phyloP scores from a whole-genome alignment of 495 filamentous ascomycete genomes.

The Annulohypoxylon nitens region DNA sequence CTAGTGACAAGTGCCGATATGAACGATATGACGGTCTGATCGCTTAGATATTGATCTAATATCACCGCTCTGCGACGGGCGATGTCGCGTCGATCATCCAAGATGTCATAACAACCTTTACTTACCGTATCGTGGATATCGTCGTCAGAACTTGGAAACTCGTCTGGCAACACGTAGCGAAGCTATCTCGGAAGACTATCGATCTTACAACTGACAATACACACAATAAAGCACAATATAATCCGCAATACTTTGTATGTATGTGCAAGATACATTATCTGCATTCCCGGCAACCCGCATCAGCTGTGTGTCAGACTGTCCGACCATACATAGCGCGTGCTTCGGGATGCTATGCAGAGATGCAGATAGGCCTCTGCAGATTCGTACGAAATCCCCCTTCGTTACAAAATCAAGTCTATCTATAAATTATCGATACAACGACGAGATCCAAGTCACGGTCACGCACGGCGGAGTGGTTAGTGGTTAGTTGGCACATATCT shows the following conservation, averaged over 20 bases:
- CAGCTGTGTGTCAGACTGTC: constrained; percentile 35
- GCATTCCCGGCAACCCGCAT: constrained; percentile 28
- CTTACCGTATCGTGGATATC: background rate
- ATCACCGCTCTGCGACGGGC: constrained; percentile 3
- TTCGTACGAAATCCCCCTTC: constrained; percentile 25
- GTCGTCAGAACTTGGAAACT: background rate
- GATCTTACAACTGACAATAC: constrained; percentile 32
- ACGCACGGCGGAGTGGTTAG: background rate
- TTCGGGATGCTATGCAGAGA: constrained; percentile 22
- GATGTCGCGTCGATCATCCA: constrained; percentile 18
- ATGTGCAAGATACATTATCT: constrained; percentile 40
- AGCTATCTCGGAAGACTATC: constrained; percentile 31
- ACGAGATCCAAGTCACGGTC: constrained; percentile 9
- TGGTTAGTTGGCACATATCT: too few species aligned
- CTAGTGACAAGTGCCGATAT: constrained; percentile 34
- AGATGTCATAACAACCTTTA: background rate
- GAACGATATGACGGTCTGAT: constrained; percentile 25
- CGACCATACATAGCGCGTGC: constrained; percentile 16
- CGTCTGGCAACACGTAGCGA: constrained; percentile 34
- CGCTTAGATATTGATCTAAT: constrained; percentile 32
- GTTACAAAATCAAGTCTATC: constrained; percentile 14
- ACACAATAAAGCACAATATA: background rate
- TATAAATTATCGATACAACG: constrained; percentile 19
- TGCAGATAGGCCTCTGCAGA: constrained; percentile 9
- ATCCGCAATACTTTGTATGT: constrained; percentile 12